Evolutionary conservation across 306 rosid species (phyloP), one percentile per base, ranked within the genome.

Genomic region (Lathyrus sativus): DNA sequence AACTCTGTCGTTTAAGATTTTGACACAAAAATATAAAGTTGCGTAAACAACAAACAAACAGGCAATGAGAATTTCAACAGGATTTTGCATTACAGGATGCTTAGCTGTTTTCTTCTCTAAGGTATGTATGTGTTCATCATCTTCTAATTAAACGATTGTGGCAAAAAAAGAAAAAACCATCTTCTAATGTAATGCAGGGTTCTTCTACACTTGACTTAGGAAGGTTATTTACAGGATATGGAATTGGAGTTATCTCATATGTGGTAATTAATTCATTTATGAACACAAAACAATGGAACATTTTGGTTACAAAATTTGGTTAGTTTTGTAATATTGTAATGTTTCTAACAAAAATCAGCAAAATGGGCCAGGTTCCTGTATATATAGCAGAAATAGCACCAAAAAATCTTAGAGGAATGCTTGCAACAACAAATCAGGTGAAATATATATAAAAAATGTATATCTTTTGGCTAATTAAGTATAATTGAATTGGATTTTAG

Each of bases 221-320:
- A 77, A 85, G 97, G 49, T 51, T 87, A 24, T 82, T 57, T 56
- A 86, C 93, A 3, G 97, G 97, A 33, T 91, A 70, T 68, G 97
- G 97, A 74, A 91, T 91, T 72, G 97, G 97, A 75, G 69, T 87
- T 62, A 78, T 88, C 76, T 88, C 97, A 42, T 91, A 85, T 33
- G 97, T 85, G 97, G 97, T 88, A 85, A 75, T 19, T 63, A n/a
- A 67, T 15, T 58, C 2, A 22, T 22, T 22, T 2, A 22, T 22
- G 2, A 22, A 22, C 1, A 22, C 24, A 22, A 22, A 22, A 22
- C 24, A 22, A 22, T 22, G 24, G 24, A 22, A 22, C 24, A 22
- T 22, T 22, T 22, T 22, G 24, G 24, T 22, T 22, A 22, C 24
- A 22, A 22, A 22, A 22, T 22, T 22, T 22, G 24, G 24, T 22